Evolutionary conservation across 352 stramenopile genomes (phyloP), one percentile per base, ranked within the genome.

Genomic region (Globisporangium alternatum): DNA sequence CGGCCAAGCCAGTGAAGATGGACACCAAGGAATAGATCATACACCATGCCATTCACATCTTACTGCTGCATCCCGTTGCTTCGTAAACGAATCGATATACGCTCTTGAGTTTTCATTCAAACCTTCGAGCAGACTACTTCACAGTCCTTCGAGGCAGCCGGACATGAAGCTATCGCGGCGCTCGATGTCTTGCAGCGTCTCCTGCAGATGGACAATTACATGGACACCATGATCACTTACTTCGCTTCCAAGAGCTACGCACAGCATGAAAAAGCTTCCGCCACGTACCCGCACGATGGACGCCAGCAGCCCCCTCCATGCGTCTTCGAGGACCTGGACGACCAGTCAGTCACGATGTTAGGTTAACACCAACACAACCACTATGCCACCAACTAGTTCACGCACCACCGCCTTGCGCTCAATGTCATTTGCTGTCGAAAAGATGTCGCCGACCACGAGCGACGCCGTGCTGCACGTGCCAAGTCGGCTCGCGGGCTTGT

Each of bases 161-260:
- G 81, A 71, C 71, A 91, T 80, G 62, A 79, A 83, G 61, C 70
- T 89, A 65, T 91, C 83, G 8, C 76, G 76, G 25, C 76, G 73
- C 53, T 85, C 74, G 4, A 91, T 86, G 54, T 91, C 81, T 64
- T 88, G 69, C 37, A 93, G 64, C 21, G 83, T 91, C 56, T 91
- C 78, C 78, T 88, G 59, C 41, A 31, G n/a, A 12, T 1, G 8
- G 30, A 44, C 28, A 28, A 37, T 31, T 4, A 39, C 48, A 15
- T 41, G 35, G 35, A 28, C 28, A 25, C 5, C 21, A 21, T 62
- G 37, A 41, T 17, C 7, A 41, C 8, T 41, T 41, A 41, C 35
- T 15, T 17, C 35, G 35, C 35, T 41, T 41, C 15, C 35, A 41
- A 41, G 35, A 41, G 9, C 35, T 41, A 41, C 35, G 10, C 35